Conservation (phyloP, 2,329 filamentous ascomycete genomes). For the Davidsoniella australis region DNA sequence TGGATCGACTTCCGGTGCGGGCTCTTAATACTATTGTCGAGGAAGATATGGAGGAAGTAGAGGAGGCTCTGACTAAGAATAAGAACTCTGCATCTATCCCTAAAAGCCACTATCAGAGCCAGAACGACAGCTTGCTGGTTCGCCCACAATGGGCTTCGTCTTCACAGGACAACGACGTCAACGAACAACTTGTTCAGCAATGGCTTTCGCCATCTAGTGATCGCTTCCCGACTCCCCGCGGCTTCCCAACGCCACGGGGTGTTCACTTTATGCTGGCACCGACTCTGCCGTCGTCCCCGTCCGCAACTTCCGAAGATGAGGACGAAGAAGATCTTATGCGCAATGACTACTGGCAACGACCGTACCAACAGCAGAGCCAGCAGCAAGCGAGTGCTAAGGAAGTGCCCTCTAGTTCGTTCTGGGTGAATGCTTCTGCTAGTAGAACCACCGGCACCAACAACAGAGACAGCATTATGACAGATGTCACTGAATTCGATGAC, state of each 20-base stretch:
- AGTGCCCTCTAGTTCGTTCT: too few relatives aligned
- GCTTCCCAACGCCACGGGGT: slow-evolving; percentile 55
- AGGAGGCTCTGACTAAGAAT: neutral
- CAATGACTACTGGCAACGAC: slow-evolving; percentile 16
- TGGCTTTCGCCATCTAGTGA: slow-evolving; percentile 43
- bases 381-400: too few relatives aligned
- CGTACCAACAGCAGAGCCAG: too few relatives aligned
- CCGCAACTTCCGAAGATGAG: slow-evolving; percentile 33
- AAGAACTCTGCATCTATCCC: neutral
- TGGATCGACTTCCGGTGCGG: slow-evolving; percentile 32
- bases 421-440: too few relatives aligned
- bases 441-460: slow-evolving; percentile 20
- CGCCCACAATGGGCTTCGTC: neutral
- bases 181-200: slow-evolving; percentile 35
- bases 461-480: slow-evolving; percentile 45
- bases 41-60: slow-evolving; percentile 22
- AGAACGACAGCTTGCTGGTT: neutral
- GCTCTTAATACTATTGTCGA: slow-evolving; percentile 51
- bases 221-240: slow-evolving; percentile 35
- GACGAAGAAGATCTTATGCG: slow-evolving; percentile 15
- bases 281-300: slow-evolving; percentile 43
- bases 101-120: neutral
- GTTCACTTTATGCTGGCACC: slow-evolving; percentile 47
- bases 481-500: slow-evolving; percentile 64
- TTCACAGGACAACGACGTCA: slow-evolving; percentile 13